Conservation (phyloP, 1,139 yeast species). For the Debaryomyces udenii region DNA sequence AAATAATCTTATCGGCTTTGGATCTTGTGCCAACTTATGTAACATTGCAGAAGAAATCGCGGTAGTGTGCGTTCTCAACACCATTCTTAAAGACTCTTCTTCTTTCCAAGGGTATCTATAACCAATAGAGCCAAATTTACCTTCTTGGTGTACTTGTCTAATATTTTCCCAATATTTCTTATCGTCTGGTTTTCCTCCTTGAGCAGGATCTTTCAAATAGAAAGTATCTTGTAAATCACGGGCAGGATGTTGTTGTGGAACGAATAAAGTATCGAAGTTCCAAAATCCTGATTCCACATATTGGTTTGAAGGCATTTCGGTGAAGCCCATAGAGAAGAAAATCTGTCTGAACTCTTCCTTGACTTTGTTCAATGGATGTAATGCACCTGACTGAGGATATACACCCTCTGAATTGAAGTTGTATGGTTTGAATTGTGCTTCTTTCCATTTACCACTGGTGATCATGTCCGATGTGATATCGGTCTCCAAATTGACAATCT, state of each 20-base stretch:
- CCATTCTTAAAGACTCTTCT: conserved; percentile 87
- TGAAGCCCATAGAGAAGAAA: conserved; percentile 96
- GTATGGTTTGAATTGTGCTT: conserved; percentile 87
- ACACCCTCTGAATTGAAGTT: conserved; percentile 96
- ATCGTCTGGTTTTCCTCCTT: conserved; percentile 82
- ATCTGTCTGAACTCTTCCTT: conserved; percentile 97
- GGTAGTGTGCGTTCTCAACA: conserved; percentile 95
- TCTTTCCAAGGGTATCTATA: conserved; percentile 97
- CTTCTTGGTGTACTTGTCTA: conserved; percentile 82
- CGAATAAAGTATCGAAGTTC: conserved; percentile 95
- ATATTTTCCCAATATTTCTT: conserved; percentile 74
- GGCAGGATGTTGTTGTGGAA: conserved; percentile 99
- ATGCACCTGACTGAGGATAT: conserved; percentile 83
- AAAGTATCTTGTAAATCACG: conserved; percentile 98
- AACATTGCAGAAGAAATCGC: conserved; percentile 90
- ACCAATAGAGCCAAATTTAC: conserved; percentile 93
- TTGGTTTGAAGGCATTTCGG: conserved; percentile 98
- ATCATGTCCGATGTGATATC: conserved; percentile 95
- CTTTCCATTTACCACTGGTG: conserved; percentile 76
- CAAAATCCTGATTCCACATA: conserved; percentile 98
- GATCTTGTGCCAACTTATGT: conserved; percentile 83
- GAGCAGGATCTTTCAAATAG: conserved; percentile 88
- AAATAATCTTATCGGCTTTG: conserved; percentile 89
- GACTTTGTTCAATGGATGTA: conserved; percentile 95
- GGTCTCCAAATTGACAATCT: conserved; percentile 81